Percentiles rank a stretch among this genome's conserved stretches.
Conservation (phyloP, 306 rosid species). For the Senna siamea region DNA sequence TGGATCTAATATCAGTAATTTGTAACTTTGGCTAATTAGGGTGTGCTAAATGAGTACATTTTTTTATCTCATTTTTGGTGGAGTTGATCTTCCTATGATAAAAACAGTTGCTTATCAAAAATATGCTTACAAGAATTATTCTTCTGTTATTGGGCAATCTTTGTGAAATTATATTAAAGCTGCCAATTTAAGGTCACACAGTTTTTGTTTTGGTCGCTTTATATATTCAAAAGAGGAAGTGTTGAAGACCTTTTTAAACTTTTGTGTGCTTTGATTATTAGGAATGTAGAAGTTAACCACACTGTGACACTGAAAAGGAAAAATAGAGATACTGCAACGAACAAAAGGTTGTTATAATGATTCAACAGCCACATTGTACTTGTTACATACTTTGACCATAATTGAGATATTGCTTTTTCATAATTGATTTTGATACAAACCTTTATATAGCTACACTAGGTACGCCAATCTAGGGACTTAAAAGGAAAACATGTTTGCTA, state of each 20-base stretch:
- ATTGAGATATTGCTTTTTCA: neutral
- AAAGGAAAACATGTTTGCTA: neutral
- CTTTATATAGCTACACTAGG: no score
- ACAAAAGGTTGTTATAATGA: neutral
- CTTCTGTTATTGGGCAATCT: neutral
- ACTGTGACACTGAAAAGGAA: neutral
- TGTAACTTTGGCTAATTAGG: neutral
- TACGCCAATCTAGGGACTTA: no score
- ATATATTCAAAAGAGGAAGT: neutral
- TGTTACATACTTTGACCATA: conserved; percentile 8
- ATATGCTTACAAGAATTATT: neutral
- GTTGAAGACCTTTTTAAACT: neutral
- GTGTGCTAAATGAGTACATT: neutral
- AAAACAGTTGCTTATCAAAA: neutral
- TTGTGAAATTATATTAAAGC: neutral
- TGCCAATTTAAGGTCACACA: neutral
- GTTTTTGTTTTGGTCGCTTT: neutral
- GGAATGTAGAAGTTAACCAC: neutral
- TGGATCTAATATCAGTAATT: neutral
- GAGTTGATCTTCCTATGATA: neutral
- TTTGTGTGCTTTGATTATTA: neutral
- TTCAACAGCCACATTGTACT: neutral
- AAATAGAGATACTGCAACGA: neutral
- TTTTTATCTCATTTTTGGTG: neutral
- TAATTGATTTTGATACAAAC: neutral